Evolutionary conservation across 1,284 basidiomycete genomes (phyloP), one percentile per base, ranked within the genome.

Genomic region (Malassezia pachydermatis): DNA sequence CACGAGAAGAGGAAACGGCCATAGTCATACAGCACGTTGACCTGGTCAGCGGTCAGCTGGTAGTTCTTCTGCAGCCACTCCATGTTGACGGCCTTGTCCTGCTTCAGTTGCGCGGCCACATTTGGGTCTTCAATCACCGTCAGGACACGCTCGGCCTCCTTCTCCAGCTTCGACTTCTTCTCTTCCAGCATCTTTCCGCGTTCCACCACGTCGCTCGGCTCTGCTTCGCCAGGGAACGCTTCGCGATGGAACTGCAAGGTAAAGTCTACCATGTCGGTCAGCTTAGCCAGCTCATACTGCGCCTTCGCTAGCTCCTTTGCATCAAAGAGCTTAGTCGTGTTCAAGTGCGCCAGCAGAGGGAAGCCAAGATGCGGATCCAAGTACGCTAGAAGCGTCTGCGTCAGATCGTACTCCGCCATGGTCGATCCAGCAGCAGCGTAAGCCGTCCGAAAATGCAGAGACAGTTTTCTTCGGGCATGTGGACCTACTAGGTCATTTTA

Each of bases 1-100:
- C 88, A 88, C 28, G 89, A 88, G 76, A 88, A 98, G 75, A 94
- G 89, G 78, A 90, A 96, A 73, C 96, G 84, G 48, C 92, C 94
- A 74, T 92, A 96, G 75, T 88, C 88, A 78, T 98, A 98, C 8
- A 98, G 79, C 2, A 87, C 86, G 42, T 84, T 86, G 73, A 98
- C 94, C 80, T 95, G 87, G 55, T 94, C 88, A 50, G 86, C 76
- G 23, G 85, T 89, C 55, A 98, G 81, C 86, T 82, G 80, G 76
- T 92, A 92, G 72, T 94, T 84, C 51, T 92, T 86, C 75, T 88
- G 87, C 67, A 98, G 79, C 74, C 90, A 88, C 55, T 85, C 82
- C 72, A 96, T 70, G 74, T 95, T 96, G 77, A 92, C 89, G 63
- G 86, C 86, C 77, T 95, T 95, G 76, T 98, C 94, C 74, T 94